These are phyloP conservation scores for Plasmopara halstedii DNA, from an alignment of 352 stramenopile species.

Conservation along the genomic window DNA sequence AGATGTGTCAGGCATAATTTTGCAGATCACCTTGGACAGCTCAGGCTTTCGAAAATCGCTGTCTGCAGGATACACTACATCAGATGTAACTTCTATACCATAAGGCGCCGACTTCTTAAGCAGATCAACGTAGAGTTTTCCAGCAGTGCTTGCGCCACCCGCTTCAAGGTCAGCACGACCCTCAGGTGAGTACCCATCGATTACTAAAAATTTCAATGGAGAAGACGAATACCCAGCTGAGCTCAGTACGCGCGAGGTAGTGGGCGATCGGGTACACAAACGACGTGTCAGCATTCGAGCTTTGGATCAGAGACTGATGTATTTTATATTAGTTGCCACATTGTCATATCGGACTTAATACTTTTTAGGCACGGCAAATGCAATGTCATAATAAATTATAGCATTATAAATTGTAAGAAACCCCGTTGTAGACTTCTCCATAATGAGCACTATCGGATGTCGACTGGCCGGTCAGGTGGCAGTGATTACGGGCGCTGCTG, in stretches of 20 bases:
- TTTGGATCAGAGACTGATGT: slow-evolving; percentile 8
- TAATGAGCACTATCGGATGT: slow-evolving; percentile 46
- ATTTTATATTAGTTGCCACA: slow-evolving; percentile 9
- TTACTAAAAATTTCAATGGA: slow-evolving; percentile 57
- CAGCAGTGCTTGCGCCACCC: slow-evolving; percentile 55
- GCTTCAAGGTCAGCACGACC: slow-evolving; percentile 57
- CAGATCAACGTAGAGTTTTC: slow-evolving; percentile 60
- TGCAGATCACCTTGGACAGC: slow-evolving; percentile 37
- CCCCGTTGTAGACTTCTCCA: no score
- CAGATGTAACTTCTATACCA: slow-evolving; percentile 33
- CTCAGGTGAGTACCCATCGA: slow-evolving; percentile 71
- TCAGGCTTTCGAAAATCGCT: slow-evolving; percentile 53
- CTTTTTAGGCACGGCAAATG: no score
- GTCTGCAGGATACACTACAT: slow-evolving; percentile 65
- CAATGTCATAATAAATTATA: no score
- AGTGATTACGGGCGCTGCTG: slow-evolving; percentile 76
- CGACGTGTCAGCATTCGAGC: slow-evolving; percentile 15
- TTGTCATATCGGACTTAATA: slow-evolving; percentile 19
- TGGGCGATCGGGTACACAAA: slow-evolving; percentile 3
- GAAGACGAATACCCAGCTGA: slow-evolving; percentile 18
- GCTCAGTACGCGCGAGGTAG: slow-evolving; percentile 13
- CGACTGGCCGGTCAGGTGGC: slow-evolving; percentile 66
- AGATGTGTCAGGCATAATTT: background rate
- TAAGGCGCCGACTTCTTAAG: slow-evolving; percentile 50
- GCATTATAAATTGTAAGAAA: no score